Evolutionary conservation across 75 land plant genomes (phyloP).

Genomic region (Gnetum montanum): DNA sequence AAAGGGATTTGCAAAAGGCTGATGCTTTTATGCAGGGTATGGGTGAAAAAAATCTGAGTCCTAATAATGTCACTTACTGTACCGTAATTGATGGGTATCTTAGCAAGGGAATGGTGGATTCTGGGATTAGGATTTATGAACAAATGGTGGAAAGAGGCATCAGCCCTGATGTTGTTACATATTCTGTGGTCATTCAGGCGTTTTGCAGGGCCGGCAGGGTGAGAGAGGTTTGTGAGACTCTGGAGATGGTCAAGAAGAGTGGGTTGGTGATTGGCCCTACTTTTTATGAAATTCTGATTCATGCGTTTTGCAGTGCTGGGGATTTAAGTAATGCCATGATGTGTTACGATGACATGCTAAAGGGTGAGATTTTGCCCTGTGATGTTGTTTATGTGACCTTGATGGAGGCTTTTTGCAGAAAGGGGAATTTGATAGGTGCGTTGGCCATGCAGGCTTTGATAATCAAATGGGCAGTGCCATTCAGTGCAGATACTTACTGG

Average conservation of each 20-base stretch:
- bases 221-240: conserved; percentile 23
- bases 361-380: conserved; percentile 13
- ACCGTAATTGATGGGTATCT: conserved; percentile 57
- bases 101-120: conserved; percentile 41
- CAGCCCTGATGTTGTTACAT: conserved; percentile 30
- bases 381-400: conserved; percentile 8
- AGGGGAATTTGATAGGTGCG: conserved; percentile 20
- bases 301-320: conserved; percentile 25
- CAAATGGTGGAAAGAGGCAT: conserved; percentile 26
- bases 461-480: conserved; percentile 18
- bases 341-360: conserved; percentile 20
- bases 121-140: conserved; percentile 36
- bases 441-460: conserved; percentile 28
- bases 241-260: conserved; percentile 25
- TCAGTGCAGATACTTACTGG: conserved; percentile 41
- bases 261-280: conserved; percentile 22
- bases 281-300: conserved; percentile 39
- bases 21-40: conserved; percentile 39
- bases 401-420: conserved; percentile 8
- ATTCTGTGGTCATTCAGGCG: conserved; percentile 26
- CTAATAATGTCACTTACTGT: conserved; percentile 56
- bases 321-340: conserved; percentile 18
- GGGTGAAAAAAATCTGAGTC: conserved; percentile 19
- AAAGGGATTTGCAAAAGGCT: conserved; percentile 28
- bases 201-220: conserved; percentile 25